Evolutionary conservation across 257 asterid genomes (phyloP).

Genomic region (Nicotiana benthamiana): DNA sequence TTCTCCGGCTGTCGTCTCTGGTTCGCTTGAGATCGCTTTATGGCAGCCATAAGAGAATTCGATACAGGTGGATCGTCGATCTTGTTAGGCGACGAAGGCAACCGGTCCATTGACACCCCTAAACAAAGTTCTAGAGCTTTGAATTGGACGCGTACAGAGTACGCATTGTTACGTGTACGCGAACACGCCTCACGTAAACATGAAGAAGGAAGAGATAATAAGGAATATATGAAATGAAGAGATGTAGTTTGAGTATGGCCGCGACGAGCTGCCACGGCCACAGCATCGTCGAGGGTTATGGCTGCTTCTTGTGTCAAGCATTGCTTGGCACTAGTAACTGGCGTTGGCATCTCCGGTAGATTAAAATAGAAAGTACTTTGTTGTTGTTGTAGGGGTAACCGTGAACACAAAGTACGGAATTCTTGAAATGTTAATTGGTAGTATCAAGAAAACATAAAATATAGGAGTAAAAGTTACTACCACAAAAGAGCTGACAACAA

Average conservation of each 20-base stretch:
- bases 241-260: constrained; percentile 92
- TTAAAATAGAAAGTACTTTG: neutral
- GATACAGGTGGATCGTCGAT: constrained; percentile 74
- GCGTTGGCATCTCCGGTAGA: constrained; percentile 60
- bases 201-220: constrained; percentile 63
- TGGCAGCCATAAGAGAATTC: constrained; percentile 87
- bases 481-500: neutral
- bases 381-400: neutral
- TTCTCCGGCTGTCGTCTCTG: constrained; percentile 87
- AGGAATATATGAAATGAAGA: constrained; percentile 71
- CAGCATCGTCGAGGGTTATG: constrained; percentile 71
- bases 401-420: neutral
- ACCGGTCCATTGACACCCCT: constrained; percentile 60
- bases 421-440: neutral
- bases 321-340: constrained; percentile 70
- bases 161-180: constrained; percentile 50
- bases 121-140: constrained; percentile 83
- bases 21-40: constrained; percentile 78
- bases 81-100: constrained; percentile 39
- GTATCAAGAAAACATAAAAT: neutral
- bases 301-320: constrained; percentile 76
- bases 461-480: neutral
- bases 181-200: constrained; percentile 77
- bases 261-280: constrained; percentile 75
- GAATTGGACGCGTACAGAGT: constrained; percentile 62